Conservation (phyloP, 2,329 filamentous ascomycete genomes). For the Penicillium sp. region DNA sequence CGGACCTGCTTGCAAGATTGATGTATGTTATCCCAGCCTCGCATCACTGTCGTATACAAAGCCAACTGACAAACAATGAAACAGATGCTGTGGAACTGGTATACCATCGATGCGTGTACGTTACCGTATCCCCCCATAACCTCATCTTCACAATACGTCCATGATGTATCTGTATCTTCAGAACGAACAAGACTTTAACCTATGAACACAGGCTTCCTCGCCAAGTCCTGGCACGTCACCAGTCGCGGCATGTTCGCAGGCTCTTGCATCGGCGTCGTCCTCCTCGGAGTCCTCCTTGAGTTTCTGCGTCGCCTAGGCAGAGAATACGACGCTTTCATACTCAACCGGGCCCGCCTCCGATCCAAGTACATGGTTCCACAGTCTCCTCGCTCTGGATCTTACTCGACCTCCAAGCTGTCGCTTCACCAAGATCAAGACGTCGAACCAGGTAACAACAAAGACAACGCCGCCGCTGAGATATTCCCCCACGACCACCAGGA, state of each 20-base stretch:
- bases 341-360: constrained; percentile 43
- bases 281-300: constrained; percentile 71
- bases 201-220: constrained; percentile 60
- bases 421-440: too few species aligned
- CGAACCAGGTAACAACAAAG: not conserved
- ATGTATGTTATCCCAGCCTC: not conserved
- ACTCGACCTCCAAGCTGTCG: too few species aligned
- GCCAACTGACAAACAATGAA: not conserved
- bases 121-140: not conserved
- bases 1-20: constrained; percentile 5
- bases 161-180: too few species aligned
- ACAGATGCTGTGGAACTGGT: constrained; percentile 28
- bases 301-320: constrained; percentile 65
- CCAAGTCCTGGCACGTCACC: constrained; percentile 65
- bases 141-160: not conserved
- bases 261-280: constrained; percentile 71
- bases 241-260: constrained; percentile 70
- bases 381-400: too few species aligned
- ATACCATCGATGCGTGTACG: constrained; percentile 23
- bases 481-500: not conserved
- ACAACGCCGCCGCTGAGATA: not conserved
- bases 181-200: not conserved
- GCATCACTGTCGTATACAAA: not conserved
- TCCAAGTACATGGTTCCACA: not conserved
- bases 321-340: constrained; percentile 68